These are phyloP conservation scores for Aspergillus sp. DNA, from an alignment of 2,329 filamentous ascomycete genomes.

Conservation along the genomic window DNA sequence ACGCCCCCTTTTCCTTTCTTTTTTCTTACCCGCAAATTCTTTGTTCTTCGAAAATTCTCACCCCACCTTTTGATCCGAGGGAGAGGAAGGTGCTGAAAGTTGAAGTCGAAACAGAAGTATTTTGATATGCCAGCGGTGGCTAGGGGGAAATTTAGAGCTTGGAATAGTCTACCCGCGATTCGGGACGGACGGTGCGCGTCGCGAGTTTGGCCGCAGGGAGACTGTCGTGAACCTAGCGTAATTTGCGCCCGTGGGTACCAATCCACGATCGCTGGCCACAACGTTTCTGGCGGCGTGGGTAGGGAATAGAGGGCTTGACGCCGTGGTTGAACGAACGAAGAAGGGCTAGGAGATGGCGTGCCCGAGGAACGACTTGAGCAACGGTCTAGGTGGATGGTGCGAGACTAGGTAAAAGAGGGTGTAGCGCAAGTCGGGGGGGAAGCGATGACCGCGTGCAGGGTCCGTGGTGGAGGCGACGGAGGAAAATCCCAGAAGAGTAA, in stretches of 20 bases:
- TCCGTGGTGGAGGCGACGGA: constrained; percentile 15
- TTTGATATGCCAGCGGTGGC: constrained; percentile 16
- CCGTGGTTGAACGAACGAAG: constrained; percentile 15
- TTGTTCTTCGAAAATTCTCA: constrained; percentile 7
- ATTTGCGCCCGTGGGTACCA: constrained; percentile 28
- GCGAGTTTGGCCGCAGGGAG: constrained; percentile 21
- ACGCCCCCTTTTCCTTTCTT: constrained; percentile 8
- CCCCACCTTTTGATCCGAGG: constrained; percentile 7
- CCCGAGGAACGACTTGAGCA: constrained; percentile 34
- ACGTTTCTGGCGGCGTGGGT: constrained; percentile 19
- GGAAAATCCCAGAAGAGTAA: neutral
- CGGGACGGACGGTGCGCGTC: constrained; percentile 28
- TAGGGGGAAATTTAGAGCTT: constrained; percentile 19
- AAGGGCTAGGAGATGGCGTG: constrained; percentile 30
- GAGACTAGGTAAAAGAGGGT: constrained; percentile 31
- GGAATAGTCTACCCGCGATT: constrained; percentile 38
- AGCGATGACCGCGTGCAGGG: constrained; percentile 29
- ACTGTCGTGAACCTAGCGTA: constrained; percentile 35
- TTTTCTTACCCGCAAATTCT: constrained; percentile 7
- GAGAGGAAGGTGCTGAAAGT: constrained; percentile 9
- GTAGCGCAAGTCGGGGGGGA: constrained; percentile 39
- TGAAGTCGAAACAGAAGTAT: constrained; percentile 20
- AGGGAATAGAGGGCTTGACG: constrained; percentile 11
- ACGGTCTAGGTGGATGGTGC: constrained; percentile 26
- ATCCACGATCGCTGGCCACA: constrained; percentile 31